Evolutionary conservation across 805 yeast species (phyloP), one percentile per base, ranked within the genome.

Genomic region (Nakazawaea holstii): DNA sequence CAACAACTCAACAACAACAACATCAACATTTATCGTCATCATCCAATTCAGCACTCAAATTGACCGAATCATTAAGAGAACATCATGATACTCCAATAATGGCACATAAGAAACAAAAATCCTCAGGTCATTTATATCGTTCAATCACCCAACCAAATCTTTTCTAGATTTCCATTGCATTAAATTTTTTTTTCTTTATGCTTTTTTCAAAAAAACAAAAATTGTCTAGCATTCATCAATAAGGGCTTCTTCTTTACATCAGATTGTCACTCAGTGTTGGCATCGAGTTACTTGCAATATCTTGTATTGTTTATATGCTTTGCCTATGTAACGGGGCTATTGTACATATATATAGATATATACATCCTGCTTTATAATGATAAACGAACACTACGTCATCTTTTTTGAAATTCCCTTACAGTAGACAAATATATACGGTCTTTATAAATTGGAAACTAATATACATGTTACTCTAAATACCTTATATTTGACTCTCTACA

Each of bases 401-500:
- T 20, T 20, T 20, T 20, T 20, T 20, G 24, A 20, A 20, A 20
- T 20, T 5, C 5, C 24, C 3, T 20, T 20, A 20, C 24, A 20
- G 24, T 20, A 20, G 24, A 20, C 24, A 20, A 3, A 20, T 20
- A 20, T 20, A 20, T 3, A 20, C 24, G 5, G 5, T 20, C 24
- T 20, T 20, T 3, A 20, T 3, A 20, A 20, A 20, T 20, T 20
- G 24, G 24, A 20, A 20, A 20, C 24, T 20, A 20, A 43, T 11
- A 15, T 14, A 27, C n/a, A 8, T 28, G 8, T 13, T n/a, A 42
- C 13, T 35, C 39, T 9, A 35, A 14, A 6, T 17, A 29, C 35
- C 55, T 49, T 24, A 63, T 46, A 39, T 50, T 46, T 27, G 47
- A 48, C 42, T 62, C 63, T 35, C 79, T 55, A 30, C 77, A 76